Base-by-base conservation (phyloP, 768 basidiomycete species). In the Calvatia gigantea region DNA sequence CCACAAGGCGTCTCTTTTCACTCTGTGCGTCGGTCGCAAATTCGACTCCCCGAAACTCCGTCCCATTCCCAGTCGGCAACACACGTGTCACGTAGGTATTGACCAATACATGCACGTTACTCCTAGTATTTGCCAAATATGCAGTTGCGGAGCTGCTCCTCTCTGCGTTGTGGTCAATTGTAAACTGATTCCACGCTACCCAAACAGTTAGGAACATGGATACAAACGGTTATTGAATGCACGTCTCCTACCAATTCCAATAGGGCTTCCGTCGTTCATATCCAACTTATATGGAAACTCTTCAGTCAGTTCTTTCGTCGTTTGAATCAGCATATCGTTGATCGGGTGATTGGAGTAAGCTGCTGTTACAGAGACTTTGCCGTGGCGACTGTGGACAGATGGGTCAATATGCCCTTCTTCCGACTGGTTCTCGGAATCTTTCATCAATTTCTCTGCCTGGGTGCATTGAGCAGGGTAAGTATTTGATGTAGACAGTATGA, bases 141-240 rank as follows among this genome's bases (percentile, higher is more conserved):
- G 58, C 58, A 0, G 58, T 57, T 3, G 60, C 58, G 31, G 60
- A 51, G 35, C 58, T 59, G 45, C 58, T 57, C 17, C 60, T 51
- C 45, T 61, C 60, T 2, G 50, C 60, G 21, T 59, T 56, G n/a
- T 48, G 29, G 27, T 56, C 54, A 5, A 59, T 57, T 8, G 58
- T 54, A 21, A 42, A 55, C 42, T 57, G 58, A 1, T 33, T 56
- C 54, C 51, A 59, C 1, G 60, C 60, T 61, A 8, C 2, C 27
- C 7, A 2, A 28, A 17, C 15, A 32, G 6, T 21, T 0, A 31
- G 23, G 8, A 25, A 42, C 41, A 21, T 14, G 41, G 19, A 23
- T 42, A 11, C 8, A 4, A 8, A 4, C 14, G 19, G 23, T 23
- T n/a, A 4, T 9, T 11, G 21, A 21, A 11, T 23, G 41, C 41